Percentiles rank a stretch among this genome's conserved stretches.
Evolutionary conservation across 2,329 filamentous ascomycete genomes (phyloP).

Genomic region (Aspergillus spinulosporus): DNA sequence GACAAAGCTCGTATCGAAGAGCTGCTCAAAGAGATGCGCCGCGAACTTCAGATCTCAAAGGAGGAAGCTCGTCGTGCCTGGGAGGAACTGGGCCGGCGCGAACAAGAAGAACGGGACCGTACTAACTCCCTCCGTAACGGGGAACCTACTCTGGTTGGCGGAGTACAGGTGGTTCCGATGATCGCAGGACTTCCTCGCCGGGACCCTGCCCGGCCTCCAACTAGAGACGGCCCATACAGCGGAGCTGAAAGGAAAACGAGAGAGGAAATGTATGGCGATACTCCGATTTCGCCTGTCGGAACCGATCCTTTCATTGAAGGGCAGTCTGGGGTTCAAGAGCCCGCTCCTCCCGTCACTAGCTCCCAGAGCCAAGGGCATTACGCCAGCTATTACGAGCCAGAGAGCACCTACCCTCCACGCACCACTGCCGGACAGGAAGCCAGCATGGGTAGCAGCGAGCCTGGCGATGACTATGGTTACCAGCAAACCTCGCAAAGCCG

Average conservation of each 20-base stretch:
- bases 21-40: constrained; percentile 80
- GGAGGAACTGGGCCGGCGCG: constrained; percentile 91
- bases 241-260: constrained; percentile 32
- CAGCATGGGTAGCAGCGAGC: constrained; percentile 57
- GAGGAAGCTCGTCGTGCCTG: constrained; percentile 93
- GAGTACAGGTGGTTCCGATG: constrained; percentile 95
- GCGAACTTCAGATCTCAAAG: constrained; percentile 91
- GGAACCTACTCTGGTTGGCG: constrained; percentile 83
- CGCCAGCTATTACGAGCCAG: constrained; percentile 40
- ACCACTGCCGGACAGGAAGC: constrained; percentile 49
- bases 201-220: constrained; percentile 48
- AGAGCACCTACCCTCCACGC: constrained; percentile 35
- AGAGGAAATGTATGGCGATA: constrained; percentile 54
- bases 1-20: constrained; percentile 72
- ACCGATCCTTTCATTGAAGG: constrained; percentile 64
- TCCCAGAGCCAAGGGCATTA: constrained; percentile 30
- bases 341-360: constrained; percentile 36
- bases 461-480: constrained; percentile 65
- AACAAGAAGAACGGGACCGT: constrained; percentile 88
- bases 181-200: constrained; percentile 65
- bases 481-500: constrained; percentile 62
- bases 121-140: constrained; percentile 83
- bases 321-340: constrained; percentile 13
- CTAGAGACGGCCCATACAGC: constrained; percentile 47
- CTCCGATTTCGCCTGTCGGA: constrained; percentile 55